Evolutionary conservation across 2,329 filamentous ascomycete species (phyloP), one percentile per base, ranked within the genome.

Genomic region (Annulohypoxylon truncatum): DNA sequence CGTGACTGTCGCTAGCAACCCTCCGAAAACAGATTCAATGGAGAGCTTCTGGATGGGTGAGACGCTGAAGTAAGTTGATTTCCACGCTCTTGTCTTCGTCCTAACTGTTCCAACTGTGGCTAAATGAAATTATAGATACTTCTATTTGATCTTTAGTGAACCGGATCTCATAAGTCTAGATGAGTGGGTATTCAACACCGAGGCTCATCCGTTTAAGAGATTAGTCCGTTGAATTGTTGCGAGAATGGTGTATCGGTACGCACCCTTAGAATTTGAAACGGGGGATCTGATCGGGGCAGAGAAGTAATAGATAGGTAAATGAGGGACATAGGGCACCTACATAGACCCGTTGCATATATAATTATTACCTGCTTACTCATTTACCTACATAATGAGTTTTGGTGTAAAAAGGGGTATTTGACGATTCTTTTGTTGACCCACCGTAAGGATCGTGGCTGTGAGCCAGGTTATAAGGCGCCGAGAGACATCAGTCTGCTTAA

Each of bases 21-120:
- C 69, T 2, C 53, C 38, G n/a, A 64, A 68, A 64, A 54, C 29
- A 8, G 72, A 75, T 48, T 74, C 73, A 7, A 76, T 76, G 73
- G 74, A 74, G 64, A 65, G 67, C 26, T 69, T 68, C 52, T 73
- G 72, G 72, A 64, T 73, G 64, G 70, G 67, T n/a, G 71, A 74
- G 66, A 74, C 72, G 4, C 54, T 74, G 8, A 74, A 74, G 70
- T 72, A 64, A 66, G 70, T 68, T 26, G 7, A 15, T 13, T n/a
- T n/a, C 15, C 28, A 29, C 12, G 10, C 15, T 18, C 10, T 50
- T 2, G n/a, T 44, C 35, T 59, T 31, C 4, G 12, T 12, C 4
- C 13, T 4, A 6, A 8, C n/a, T 15, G 5, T 18, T 15, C 18
- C 29, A 42, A n/a, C 33, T 24, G 15, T 38, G 2, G 29, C 57